Conservation (phyloP, 495 filamentous ascomycete genomes). For the Xylaria acuta region DNA sequence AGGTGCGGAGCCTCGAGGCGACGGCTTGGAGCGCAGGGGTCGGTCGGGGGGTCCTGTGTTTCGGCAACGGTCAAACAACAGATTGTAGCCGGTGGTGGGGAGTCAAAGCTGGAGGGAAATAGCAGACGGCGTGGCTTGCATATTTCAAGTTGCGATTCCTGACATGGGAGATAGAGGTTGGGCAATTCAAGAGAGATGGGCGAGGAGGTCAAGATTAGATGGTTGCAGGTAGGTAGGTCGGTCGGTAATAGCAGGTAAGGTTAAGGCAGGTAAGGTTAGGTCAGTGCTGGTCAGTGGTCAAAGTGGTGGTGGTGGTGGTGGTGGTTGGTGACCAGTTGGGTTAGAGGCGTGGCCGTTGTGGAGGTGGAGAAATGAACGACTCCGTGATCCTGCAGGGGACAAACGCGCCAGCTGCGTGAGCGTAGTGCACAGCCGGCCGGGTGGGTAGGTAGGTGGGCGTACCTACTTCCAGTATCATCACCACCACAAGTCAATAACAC, state of each 20-base stretch:
- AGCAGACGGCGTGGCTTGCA: slow-evolving; percentile 21
- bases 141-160: slow-evolving; percentile 16
- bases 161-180: slow-evolving; percentile 19
- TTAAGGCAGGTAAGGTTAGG: not conserved
- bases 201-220: not conserved
- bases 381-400: slow-evolving; percentile 13
- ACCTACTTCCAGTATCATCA: too few relatives aligned
- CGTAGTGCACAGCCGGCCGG: not conserved
- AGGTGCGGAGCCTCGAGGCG: slow-evolving; percentile 30
- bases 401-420: not conserved
- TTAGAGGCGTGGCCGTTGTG: slow-evolving; percentile 2
- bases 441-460: too few relatives aligned
- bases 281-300: not conserved
- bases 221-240: not conserved
- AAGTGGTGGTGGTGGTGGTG: not conserved
- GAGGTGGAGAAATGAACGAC: slow-evolving; percentile 25
- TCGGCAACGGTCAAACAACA: slow-evolving; percentile 9
- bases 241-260: not conserved
- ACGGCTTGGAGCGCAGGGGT: slow-evolving; percentile 26
- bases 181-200: slow-evolving; percentile 22
- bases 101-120: slow-evolving; percentile 2
- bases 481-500: too few relatives aligned
- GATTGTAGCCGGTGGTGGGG: slow-evolving; percentile 8
- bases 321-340: too few relatives aligned
- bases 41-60: not conserved